Percentiles rank a stretch among this genome's conserved stretches.
These are phyloP conservation scores for Phialemonium atrogriseum DNA, from an alignment of 2,329 filamentous ascomycete genomes.

Conservation along the genomic window DNA sequence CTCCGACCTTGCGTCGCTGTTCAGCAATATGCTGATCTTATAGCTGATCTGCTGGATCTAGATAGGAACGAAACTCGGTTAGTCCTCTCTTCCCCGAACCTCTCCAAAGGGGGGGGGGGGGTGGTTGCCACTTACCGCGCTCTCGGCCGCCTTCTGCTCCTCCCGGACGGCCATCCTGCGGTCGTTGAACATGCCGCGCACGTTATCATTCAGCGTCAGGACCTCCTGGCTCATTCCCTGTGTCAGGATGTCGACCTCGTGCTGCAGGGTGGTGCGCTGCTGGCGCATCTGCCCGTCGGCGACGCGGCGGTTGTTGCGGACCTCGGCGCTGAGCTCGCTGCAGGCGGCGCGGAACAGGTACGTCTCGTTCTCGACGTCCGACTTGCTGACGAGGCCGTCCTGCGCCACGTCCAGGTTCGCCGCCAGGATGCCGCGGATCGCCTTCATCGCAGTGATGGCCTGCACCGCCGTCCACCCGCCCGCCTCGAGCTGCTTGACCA, in stretches of 20 bases:
- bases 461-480: conserved; percentile 68
- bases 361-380: conserved; percentile 86
- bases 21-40: conserved; percentile 85
- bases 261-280: conserved; percentile 78
- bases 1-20: conserved; percentile 83
- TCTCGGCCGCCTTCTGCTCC: conserved; percentile 79
- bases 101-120: not conserved
- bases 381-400: conserved; percentile 75
- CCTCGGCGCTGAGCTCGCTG: conserved; percentile 81
- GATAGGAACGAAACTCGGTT: not conserved
- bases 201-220: conserved; percentile 71
- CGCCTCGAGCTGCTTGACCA: conserved; percentile 69
- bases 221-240: conserved; percentile 83
- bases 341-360: conserved; percentile 94
- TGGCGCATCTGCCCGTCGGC: conserved; percentile 76
- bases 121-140: conserved; percentile 48
- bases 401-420: conserved; percentile 76
- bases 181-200: conserved; percentile 96
- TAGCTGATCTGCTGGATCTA: conserved; percentile 92
- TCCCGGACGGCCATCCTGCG: conserved; percentile 85
- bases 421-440: conserved; percentile 67
- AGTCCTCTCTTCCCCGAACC: not conserved
- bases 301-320: conserved; percentile 66
- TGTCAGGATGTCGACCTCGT: conserved; percentile 87
- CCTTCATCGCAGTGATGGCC: conserved; percentile 86